These are phyloP conservation scores for Phytophthora macrochlamydospora DNA, from an alignment of 352 stramenopile species.

Conservation along the genomic window DNA sequence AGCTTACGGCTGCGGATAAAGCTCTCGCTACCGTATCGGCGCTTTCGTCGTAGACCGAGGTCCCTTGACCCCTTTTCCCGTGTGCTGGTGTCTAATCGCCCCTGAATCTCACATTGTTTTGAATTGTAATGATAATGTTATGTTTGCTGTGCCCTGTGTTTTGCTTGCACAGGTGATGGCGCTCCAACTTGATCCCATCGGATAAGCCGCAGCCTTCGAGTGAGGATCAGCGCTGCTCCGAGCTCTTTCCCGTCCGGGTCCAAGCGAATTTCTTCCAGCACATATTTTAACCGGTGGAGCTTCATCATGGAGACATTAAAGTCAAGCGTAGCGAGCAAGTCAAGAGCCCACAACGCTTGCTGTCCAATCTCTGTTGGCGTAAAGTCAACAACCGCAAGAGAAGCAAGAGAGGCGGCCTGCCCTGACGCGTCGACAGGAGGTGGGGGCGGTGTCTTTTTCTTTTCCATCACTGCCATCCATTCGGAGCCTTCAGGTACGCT, in stretches of 20 bases:
- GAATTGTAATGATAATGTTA: slow-evolving; percentile 1
- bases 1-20: slow-evolving; percentile 73
- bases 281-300: slow-evolving; percentile 69
- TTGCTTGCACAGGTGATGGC: slow-evolving; percentile 32
- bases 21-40: slow-evolving; percentile 53
- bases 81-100: slow-evolving; percentile 13
- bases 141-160: slow-evolving; percentile 5
- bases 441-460: slow-evolving; percentile 31
- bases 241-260: slow-evolving; percentile 64
- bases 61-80: slow-evolving; percentile 7
- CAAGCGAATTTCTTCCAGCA: slow-evolving; percentile 72
- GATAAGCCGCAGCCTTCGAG: slow-evolving; percentile 63
- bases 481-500: slow-evolving; percentile 31
- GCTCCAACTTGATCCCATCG: slow-evolving; percentile 62
- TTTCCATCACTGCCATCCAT: slow-evolving; percentile 47
- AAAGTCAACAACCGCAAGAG: slow-evolving; percentile 63
- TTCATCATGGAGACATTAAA: slow-evolving; percentile 83
- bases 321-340: slow-evolving; percentile 63
- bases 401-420: slow-evolving; percentile 40
- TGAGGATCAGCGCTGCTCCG: slow-evolving; percentile 63
- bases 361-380: slow-evolving; percentile 70
- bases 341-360: slow-evolving; percentile 74
- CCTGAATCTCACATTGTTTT: slow-evolving; percentile 24
- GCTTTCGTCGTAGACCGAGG: slow-evolving; percentile 42
- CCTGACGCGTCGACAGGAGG: slow-evolving; percentile 29